Evolutionary conservation across 106 monocot species (phyloP).

Genomic region (Acorus gramineus): DNA sequence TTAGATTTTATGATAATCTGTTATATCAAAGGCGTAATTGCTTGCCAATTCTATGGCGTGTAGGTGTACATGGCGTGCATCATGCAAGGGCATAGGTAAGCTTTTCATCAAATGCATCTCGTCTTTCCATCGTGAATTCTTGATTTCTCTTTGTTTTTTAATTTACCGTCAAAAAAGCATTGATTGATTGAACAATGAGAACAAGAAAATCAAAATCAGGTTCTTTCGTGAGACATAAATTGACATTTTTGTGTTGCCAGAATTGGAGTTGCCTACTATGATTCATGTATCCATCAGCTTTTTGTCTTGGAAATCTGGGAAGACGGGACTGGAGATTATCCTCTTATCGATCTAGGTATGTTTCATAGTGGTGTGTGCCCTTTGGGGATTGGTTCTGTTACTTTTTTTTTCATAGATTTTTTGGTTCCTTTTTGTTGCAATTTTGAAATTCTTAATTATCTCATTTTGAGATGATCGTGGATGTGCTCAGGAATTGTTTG

Average conservation of each 20-base stretch:
- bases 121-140: neutral
- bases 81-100: conserved; percentile 65
- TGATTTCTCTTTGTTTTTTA: neutral
- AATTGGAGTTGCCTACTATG: conserved; percentile 91
- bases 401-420: neutral
- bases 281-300: conserved; percentile 49
- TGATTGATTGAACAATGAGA: neutral
- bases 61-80: conserved; percentile 82
- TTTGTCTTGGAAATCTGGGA: conserved; percentile 95
- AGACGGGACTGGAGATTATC: conserved; percentile 62
- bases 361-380: neutral
- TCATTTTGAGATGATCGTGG: too few species aligned
- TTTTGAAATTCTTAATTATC: too few species aligned
- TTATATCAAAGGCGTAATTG: neutral
- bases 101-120: neutral
- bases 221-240: neutral
- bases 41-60: neutral
- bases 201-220: too few species aligned
- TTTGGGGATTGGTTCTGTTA: neutral
- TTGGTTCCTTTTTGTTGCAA: neutral
- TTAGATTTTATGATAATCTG: neutral
- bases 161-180: neutral
- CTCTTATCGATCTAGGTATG: conserved; percentile 85
- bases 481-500: too few species aligned
- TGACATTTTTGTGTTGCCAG: conserved; percentile 16